Base-by-base conservation (phyloP, 345 rosid species). In the Salix dunnii region DNA sequence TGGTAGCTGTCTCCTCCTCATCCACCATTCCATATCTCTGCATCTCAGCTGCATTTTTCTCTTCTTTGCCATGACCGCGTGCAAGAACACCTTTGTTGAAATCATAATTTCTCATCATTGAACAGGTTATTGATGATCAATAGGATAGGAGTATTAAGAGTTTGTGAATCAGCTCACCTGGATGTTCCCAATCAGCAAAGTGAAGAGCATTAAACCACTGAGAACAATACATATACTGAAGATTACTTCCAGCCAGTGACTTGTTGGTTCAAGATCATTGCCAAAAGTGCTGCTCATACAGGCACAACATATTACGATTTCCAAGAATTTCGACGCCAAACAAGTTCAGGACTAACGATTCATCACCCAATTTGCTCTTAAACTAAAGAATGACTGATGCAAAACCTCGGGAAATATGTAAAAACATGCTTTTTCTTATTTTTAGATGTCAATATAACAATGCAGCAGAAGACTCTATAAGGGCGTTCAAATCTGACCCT, bases 11-110 rank as follows among this genome's bases (percentile, higher is more conserved):
- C 99, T 85, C 69, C 97, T 79, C 73, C 85, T 87, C 99, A 92
- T 92, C 99, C 97, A 95, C 97, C 97, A 90, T 72, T 91, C 97
- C 84, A 95, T 82, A 68, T 95, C 97, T 31, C 94, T 76, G 76
- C 90, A 85, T 30, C 94, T 87, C 79, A 95, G 80, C 83, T 95
- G 97, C 93, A 93, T 83, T 76, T 91, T 91, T 76, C 78, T 84
- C 88, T 91, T 90, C 85, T 87, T 92, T 0, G 94, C 94, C 90
- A 90, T 83, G 30, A 90, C 93, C 6, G 89, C 92, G 28, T 88
- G 91, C 76, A 92, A 71, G 72, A 88, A 92, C 74, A 92, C 92
- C 98, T 94, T 75, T 51, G 72, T 55, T 64, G 73, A 62, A 62
- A 12, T 49, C 76, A 64, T 49, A 70, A 69, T 33, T 42, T 55